Evolutionary conservation across 306 rosid species (phyloP).

Genomic region (peach (Prunus persica)): DNA sequence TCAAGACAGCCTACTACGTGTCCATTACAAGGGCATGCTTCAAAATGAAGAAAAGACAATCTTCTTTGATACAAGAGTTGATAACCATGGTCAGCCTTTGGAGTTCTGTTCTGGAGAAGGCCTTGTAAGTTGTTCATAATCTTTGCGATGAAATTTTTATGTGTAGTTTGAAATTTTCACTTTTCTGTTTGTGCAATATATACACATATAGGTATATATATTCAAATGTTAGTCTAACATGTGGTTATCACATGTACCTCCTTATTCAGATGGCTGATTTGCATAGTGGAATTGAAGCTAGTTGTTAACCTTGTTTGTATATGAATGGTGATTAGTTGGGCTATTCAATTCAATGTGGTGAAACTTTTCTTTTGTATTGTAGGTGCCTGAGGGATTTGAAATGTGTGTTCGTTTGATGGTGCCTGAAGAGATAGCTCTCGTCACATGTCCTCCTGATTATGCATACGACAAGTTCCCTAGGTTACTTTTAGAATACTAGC

Average conservation of each 20-base stretch:
- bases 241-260: neutral
- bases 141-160: slow-evolving; percentile 20
- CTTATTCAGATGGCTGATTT: neutral
- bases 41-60: slow-evolving; percentile 58
- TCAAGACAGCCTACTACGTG: slow-evolving; percentile 83
- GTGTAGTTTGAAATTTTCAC: neutral
- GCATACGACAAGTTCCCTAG: slow-evolving; percentile 93
- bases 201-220: neutral
- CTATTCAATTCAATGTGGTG: slow-evolving; percentile 2
- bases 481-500: slow-evolving; percentile 34
- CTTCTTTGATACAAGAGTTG: slow-evolving; percentile 79
- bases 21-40: slow-evolving; percentile 91
- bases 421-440: slow-evolving; percentile 87
- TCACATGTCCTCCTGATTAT: slow-evolving; percentile 93
- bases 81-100: slow-evolving; percentile 83
- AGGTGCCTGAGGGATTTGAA: slow-evolving; percentile 97
- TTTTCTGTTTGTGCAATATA: slow-evolving; percentile 4
- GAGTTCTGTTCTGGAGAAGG: slow-evolving; percentile 98
- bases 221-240: neutral
- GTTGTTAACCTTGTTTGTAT: neutral
- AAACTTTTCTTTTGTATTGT: slow-evolving; percentile 19
- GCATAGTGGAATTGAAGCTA: neutral
- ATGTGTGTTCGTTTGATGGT: slow-evolving; percentile 92
- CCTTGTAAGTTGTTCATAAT: slow-evolving; percentile 62
- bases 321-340: neutral